A percentile compares a stretch with the other conserved stretches of the same genome.
Conservation (phyloP, 1,139 yeast genomes). For the Hyphopichia buzzinii region DNA sequence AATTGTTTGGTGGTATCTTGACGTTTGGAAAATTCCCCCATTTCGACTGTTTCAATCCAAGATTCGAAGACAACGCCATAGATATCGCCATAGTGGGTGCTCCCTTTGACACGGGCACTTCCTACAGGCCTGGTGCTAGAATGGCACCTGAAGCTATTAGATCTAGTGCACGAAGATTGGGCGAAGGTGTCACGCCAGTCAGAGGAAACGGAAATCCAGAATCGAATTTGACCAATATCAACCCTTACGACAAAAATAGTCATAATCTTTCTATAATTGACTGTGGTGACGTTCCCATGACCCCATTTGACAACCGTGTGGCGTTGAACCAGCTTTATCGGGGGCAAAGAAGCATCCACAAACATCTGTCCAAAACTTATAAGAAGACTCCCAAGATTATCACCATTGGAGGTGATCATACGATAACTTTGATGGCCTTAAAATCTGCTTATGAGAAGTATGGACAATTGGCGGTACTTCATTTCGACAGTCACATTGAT, state of each 20-base stretch:
- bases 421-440: slow-evolving; percentile 50
- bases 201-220: slow-evolving; percentile 25
- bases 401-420: slow-evolving; percentile 61
- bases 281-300: slow-evolving; percentile 58
- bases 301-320: slow-evolving; percentile 53
- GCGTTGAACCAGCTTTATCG: slow-evolving; percentile 54
- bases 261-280: slow-evolving; percentile 43
- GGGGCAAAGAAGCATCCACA: slow-evolving; percentile 48
- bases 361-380: slow-evolving; percentile 10
- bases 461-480: slow-evolving; percentile 46
- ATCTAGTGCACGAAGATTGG: slow-evolving; percentile 37
- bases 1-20: slow-evolving; percentile 42
- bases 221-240: slow-evolving; percentile 16
- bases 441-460: slow-evolving; percentile 47
- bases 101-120: slow-evolving; percentile 51
- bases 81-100: slow-evolving; percentile 54
- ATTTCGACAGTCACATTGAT: slow-evolving; percentile 59
- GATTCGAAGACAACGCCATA: slow-evolving; percentile 13
- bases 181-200: slow-evolving; percentile 31
- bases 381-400: slow-evolving; percentile 35
- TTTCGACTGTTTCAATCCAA: slow-evolving; percentile 35
- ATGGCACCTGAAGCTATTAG: slow-evolving; percentile 51
- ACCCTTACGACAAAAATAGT: slow-evolving; percentile 23
- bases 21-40: slow-evolving; percentile 45
- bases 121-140: slow-evolving; percentile 49